A percentile compares a stretch with the other conserved stretches of the same genome.
phyloP scores from a whole-genome alignment of 1,139 yeast species.

The Sugiyamaella japonica region DNA sequence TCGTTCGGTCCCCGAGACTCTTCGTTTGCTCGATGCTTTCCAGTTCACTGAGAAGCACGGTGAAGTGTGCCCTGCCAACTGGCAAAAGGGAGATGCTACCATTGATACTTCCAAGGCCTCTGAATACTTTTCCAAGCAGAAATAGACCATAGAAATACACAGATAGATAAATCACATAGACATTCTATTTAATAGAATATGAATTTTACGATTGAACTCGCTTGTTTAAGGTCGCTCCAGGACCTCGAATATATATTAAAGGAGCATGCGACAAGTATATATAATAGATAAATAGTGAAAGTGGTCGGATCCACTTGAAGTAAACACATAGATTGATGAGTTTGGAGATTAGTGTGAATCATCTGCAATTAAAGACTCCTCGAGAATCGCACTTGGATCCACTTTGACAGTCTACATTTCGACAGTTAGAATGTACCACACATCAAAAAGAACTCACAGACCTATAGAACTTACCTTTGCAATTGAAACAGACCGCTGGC shows the following conservation, averaged over 20 bases:
- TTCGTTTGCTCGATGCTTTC: conserved; percentile 97
- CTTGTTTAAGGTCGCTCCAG: conserved; percentile 6
- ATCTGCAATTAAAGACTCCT: background rate
- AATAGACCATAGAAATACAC: conserved; percentile 13
- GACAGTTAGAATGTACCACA: background rate
- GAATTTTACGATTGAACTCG: background rate
- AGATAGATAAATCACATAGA: background rate
- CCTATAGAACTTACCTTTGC: conserved; percentile 23
- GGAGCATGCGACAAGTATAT: conserved; percentile 12
- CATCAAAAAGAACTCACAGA: background rate
- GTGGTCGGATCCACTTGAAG: no score
- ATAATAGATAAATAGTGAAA: background rate
- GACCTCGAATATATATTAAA: background rate
- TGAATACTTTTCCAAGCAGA: conserved; percentile 59
- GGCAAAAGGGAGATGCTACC: conserved; percentile 96
- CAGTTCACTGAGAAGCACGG: conserved; percentile 98
- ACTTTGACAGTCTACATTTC: conserved; percentile 11
- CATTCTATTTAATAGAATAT: conserved; percentile 9
- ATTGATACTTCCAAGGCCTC: conserved; percentile 80
- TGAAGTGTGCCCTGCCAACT: conserved; percentile 99
- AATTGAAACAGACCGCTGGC: conserved; percentile 34
- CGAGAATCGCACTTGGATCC: conserved; percentile 13
- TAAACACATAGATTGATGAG: no score
- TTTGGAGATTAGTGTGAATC: background rate
- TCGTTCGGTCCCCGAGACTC: conserved; percentile 95